Percentiles rank a stretch among this genome's conserved stretches.
Conservation (phyloP, 495 filamentous ascomycete genomes). For the Tuber indicum region DNA sequence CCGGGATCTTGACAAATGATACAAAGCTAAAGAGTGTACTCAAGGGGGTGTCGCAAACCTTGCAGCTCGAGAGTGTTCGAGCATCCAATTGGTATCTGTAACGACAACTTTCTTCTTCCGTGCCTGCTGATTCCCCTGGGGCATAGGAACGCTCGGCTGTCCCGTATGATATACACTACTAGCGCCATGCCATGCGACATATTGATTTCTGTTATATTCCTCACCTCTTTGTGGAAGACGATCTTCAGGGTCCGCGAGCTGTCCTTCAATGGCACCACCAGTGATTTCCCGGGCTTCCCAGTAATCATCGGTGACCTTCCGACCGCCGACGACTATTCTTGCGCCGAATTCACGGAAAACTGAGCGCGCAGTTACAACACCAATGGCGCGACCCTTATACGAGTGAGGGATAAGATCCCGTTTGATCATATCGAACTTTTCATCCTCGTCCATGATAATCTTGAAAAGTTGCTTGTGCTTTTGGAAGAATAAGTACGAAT, state of each 20-base stretch:
- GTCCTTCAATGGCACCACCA: conserved; percentile 79
- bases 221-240: conserved; percentile 62
- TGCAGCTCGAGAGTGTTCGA: conserved; percentile 84
- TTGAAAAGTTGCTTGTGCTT: conserved; percentile 92
- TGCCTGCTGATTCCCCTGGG: conserved; percentile 49
- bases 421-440: conserved; percentile 88
- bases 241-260: conserved; percentile 81
- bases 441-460: conserved; percentile 87
- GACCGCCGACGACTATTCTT: conserved; percentile 84
- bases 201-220: conserved; percentile 87
- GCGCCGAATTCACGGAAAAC: conserved; percentile 97
- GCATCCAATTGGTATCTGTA: conserved; percentile 96
- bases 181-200: conserved; percentile 96
- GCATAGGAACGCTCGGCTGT: conserved; percentile 63
- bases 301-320: conserved; percentile 82
- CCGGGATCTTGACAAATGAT: background rate
- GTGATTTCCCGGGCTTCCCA: conserved; percentile 68
- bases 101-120: conserved; percentile 81
- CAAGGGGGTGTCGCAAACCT: conserved; percentile 54
- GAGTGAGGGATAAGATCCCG: conserved; percentile 91
- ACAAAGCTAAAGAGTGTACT: background rate
- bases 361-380: conserved; percentile 90
- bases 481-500: conserved; percentile 97
- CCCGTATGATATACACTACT: conserved; percentile 89
- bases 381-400: conserved; percentile 96